phyloP scores from a whole-genome alignment of 305 asterid genomes.

The Solanum aculeatissimum region DNA sequence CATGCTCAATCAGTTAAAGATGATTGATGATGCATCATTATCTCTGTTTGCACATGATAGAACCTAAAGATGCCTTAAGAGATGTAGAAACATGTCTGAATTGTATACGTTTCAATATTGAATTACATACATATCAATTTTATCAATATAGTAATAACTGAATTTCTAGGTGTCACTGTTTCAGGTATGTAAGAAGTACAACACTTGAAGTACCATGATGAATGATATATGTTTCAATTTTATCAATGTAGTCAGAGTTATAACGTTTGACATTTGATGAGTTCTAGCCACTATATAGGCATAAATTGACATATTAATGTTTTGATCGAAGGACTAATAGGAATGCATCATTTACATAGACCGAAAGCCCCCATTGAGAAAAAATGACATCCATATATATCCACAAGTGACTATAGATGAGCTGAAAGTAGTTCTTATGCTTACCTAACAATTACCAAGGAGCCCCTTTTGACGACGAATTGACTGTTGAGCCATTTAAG shows the following conservation, averaged over 20 bases:
- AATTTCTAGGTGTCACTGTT: background rate
- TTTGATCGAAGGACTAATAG: background rate
- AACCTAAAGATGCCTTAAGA: background rate
- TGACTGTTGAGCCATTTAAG: background rate
- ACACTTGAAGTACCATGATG: background rate
- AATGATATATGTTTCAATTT: background rate
- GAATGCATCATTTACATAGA: background rate
- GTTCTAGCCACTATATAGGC: background rate
- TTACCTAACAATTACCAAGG: background rate
- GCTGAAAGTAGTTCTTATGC: background rate
- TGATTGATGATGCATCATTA: background rate
- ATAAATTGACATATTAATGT: background rate
- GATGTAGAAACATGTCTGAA: background rate
- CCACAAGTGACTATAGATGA: background rate
- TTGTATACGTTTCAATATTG: background rate
- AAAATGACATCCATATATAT: background rate
- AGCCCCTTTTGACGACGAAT: background rate
- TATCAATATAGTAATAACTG: background rate
- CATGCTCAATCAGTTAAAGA: background rate
- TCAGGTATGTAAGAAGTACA: background rate
- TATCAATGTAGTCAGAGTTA: background rate
- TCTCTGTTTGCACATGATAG: background rate
- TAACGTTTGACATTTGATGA: background rate
- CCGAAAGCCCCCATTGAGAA: background rate
- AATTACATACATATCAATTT: background rate